These are phyloP conservation scores for Vigna radiata DNA, from an alignment of 306 rosid species.

Conservation along the genomic window DNA sequence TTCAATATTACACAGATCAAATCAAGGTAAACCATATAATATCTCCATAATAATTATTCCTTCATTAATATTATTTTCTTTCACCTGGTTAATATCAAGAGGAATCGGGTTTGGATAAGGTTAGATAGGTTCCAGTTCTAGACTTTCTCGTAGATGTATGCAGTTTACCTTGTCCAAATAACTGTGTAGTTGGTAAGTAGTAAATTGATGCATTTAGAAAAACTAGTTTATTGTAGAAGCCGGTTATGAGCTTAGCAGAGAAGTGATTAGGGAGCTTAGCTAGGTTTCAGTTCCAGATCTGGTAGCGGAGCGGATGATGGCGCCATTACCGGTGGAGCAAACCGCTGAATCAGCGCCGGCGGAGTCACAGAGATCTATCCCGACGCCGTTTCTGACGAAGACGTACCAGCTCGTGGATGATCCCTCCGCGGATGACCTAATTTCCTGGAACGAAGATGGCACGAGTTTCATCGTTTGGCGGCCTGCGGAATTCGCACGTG, in stretches of 20 bases:
- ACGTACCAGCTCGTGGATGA: constrained; percentile 90
- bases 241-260: not conserved
- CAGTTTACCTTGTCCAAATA: not conserved
- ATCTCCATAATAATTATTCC: not conserved
- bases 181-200: not conserved
- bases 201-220: not conserved
- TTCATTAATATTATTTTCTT: not conserved
- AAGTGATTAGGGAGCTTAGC: not conserved
- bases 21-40: constrained; percentile 39
- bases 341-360: constrained; percentile 65
- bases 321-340: constrained; percentile 73
- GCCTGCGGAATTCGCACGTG: constrained; percentile 97
- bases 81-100: not conserved
- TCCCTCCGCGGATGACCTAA: constrained; percentile 75
- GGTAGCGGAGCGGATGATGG: constrained; percentile 49
- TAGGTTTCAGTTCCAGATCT: constrained; percentile 54
- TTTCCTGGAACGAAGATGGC: constrained; percentile 96
- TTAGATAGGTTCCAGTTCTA: not conserved
- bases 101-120: not conserved
- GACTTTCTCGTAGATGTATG: not conserved
- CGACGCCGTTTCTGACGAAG: constrained; percentile 91
- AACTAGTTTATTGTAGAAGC: not conserved
- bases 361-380: constrained; percentile 83
- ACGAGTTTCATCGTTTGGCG: constrained; percentile 86
- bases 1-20: not conserved